Evolutionary conservation across 805 yeast genomes (phyloP), one percentile per base, ranked within the genome.

Genomic region (Suhomyces sp.): DNA sequence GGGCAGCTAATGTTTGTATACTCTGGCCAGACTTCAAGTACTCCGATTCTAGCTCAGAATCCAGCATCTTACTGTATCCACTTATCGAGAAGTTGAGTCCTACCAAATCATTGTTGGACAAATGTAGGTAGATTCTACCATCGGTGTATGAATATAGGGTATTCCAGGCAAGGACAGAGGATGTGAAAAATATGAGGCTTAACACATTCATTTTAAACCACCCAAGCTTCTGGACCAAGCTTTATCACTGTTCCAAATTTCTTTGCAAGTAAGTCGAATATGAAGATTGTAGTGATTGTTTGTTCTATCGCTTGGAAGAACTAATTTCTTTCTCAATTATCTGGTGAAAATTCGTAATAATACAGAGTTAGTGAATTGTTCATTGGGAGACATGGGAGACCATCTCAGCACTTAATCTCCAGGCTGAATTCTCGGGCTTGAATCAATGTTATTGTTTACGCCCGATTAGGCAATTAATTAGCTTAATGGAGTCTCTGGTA

Each of bases 81-180:
- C 69, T 54, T 9, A 73, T 61, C 10, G 73, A 68, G 52, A 74
- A 72, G 54, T 73, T 67, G 27, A 75, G 55, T 2, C 66, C 55
- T 8, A 74, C 66, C 44, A 75, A 59, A 36, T 73, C 76, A 54
- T 74, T 69, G 54, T 73, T 71, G 15, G 60, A 59, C 27, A 75
- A 61, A 51, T 69, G 74, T 29, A 74, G 52, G 54, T 72, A 75
- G 8, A 71, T 59, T 50, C 61, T 63, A 2, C 75, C 77, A 10
- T 65, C 63, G 8, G 62, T 56, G 40, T 69, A 69, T 8, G 73
- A 63, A 54, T 75, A 75, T 27, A 73, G 58, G 2, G 79, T 68
- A 45, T 67, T 64, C 76, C 76, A 70, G 4, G 42, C 48, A 17
- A 46, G 17, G 17, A 33, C 41, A 22, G 41, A 46, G 29, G 48